Evolutionary conservation across 106 monocot species (phyloP).

Genomic region (Acorus calamus): DNA sequence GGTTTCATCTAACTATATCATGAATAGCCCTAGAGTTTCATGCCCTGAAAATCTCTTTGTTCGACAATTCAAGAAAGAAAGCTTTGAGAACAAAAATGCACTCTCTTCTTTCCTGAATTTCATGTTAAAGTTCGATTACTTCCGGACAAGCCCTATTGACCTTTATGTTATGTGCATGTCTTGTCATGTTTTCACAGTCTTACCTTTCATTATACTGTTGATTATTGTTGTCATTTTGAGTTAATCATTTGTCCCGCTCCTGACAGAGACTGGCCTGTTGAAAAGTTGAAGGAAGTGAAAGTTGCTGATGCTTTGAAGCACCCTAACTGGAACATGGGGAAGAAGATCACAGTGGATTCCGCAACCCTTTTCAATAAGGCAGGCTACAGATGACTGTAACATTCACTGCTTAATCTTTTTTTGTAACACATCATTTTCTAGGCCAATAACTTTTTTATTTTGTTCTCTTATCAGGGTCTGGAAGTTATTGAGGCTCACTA

Average conservation of each 20-base stretch:
- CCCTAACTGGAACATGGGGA: conserved; percentile 97
- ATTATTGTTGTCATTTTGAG: neutral
- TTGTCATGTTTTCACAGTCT: neutral
- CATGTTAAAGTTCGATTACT: too few species aligned
- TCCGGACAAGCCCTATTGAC: too few species aligned
- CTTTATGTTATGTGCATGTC: too few species aligned
- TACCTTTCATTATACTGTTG: neutral
- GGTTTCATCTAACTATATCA: too few species aligned
- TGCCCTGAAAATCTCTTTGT: too few species aligned
- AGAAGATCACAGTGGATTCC: conserved; percentile 95
- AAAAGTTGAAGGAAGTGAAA: conserved; percentile 87
- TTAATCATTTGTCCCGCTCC: neutral
- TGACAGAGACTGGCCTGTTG: conserved; percentile 85
- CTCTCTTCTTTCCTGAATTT: too few species aligned
- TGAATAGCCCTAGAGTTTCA: too few species aligned
- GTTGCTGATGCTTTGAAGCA: conserved; percentile 95
- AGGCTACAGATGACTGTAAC: neutral
- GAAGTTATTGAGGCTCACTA: conserved; percentile 99
- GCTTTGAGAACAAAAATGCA: too few species aligned
- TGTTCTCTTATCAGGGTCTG: conserved; percentile 44
- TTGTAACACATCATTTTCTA: too few species aligned
- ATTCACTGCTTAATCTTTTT: too few species aligned
- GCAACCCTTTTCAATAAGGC: conserved; percentile 98
- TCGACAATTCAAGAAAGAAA: too few species aligned
- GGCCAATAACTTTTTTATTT: neutral